Conservation (phyloP, 352 stramenopile genomes). For the Stephanocyclus meneghinianus region DNA sequence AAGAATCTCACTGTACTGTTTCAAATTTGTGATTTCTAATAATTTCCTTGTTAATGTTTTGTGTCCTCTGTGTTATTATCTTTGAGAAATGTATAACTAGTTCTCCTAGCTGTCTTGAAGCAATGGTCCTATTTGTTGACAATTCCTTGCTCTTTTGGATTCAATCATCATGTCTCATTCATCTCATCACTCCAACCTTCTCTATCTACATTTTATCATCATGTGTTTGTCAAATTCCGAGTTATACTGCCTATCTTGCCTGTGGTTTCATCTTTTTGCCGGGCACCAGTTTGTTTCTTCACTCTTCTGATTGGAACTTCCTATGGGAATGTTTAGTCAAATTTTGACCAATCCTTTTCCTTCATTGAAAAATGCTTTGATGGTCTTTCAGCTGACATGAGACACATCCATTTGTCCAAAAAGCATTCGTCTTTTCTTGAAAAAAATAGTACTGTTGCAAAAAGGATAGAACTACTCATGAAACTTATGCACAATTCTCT, state of each 20-base stretch:
- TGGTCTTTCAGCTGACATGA: too few relatives aligned
- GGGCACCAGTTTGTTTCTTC: neutral
- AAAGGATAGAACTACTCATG: too few relatives aligned
- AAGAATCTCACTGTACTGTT: too few relatives aligned
- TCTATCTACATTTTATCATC: neutral
- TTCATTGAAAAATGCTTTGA: neutral
- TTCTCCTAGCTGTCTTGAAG: neutral
- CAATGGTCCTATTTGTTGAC: neutral
- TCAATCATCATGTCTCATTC: neutral
- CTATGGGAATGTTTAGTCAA: slow-evolving; percentile 13
- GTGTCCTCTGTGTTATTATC: too few relatives aligned
- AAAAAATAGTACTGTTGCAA: too few relatives aligned
- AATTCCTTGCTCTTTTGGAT: neutral
- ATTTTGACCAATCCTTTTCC: slow-evolving; percentile 12
- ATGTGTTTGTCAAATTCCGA: neutral
- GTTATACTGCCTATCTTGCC: neutral
- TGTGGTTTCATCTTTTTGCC: neutral
- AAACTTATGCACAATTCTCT: too few relatives aligned
- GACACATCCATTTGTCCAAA: too few relatives aligned
- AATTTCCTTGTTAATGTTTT: too few relatives aligned
- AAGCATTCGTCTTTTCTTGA: too few relatives aligned
- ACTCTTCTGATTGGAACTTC: neutral
- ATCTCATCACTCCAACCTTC: neutral
- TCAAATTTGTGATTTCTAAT: too few relatives aligned
- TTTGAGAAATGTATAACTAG: too few relatives aligned